Evolutionary conservation across 202 grass and related monocot species (phyloP), one percentile per base, ranked within the genome.

Genomic region (Brachypodium distachyon): DNA sequence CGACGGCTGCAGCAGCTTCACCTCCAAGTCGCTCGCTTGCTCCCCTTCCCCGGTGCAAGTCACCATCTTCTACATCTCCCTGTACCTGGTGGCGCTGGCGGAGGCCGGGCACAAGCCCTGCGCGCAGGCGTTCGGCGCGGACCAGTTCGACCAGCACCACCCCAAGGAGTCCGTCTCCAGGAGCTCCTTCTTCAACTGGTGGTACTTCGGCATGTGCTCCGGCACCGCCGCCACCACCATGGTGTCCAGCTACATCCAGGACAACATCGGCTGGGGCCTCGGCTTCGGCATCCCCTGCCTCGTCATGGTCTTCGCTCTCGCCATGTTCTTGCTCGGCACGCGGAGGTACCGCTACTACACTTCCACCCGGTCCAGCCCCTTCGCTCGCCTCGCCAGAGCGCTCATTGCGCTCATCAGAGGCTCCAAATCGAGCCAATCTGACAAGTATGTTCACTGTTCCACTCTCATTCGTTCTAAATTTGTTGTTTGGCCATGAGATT

Each of bases 151-250:
- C 72, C 74, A 90, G 56, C 37, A 74, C 50, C 86, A 94, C 67
- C 76, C 84, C 21, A 31, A 71, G 81, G 94, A 97, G 76, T 72
- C 76, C 49, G 47, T 75, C 27, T 56, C 91, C 2, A 62, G 79
- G 77, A 90, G 88, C 79, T 85, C 88, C 70, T 97, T 97, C 79
- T 97, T 97, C 90, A 97, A 93, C 83, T 97, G 94, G 94, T 94
- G 91, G 91, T 92, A 82, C 83, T 94, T 97, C 25, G 88, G 86
- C 11, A 76, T 90, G 77, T 88, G 58, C 51, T 70, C 68, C 53
- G 87, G 88, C 77, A 67, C 65, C 21, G 63, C 81, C 43, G 56
- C 80, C 25, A 80, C 87, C 10, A 73, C 84, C 34, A 18, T 88
- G 7, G 55, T 87, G 0, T 67, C 88, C 59, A 88, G 79, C 70